These are phyloP conservation scores for Aspergillus olivimuriae DNA, from an alignment of 495 filamentous ascomycete genomes.

Conservation along the genomic window DNA sequence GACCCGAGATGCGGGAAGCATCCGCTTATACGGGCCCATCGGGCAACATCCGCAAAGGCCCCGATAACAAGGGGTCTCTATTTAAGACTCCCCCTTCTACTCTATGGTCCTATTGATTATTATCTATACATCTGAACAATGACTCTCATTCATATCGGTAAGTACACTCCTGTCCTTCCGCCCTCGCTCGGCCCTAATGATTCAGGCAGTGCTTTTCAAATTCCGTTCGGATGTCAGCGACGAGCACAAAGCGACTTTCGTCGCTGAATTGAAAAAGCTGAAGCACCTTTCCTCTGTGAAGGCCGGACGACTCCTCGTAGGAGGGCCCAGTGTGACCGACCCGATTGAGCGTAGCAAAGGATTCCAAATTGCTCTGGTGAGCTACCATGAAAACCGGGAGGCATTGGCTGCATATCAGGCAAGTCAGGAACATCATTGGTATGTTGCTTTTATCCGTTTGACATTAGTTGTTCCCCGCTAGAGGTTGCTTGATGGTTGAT, in stretches of 20 bases:
- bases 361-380: constrained; percentile 39
- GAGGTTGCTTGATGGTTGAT: not conserved
- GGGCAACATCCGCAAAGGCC: too few relatives aligned
- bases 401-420: constrained; percentile 42
- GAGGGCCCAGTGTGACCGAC: constrained; percentile 39
- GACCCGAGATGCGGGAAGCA: too few relatives aligned
- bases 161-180: not conserved
- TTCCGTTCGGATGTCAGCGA: constrained; percentile 29
- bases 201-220: constrained; percentile 42
- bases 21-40: too few relatives aligned
- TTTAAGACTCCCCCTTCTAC: too few relatives aligned
- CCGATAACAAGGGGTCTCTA: too few relatives aligned
- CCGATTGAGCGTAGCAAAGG: constrained; percentile 42
- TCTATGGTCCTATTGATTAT: not conserved
- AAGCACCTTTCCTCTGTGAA: constrained; percentile 35
- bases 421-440: constrained; percentile 42
- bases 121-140: constrained; percentile 13
- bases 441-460: constrained; percentile 8
- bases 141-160: constrained; percentile 33
- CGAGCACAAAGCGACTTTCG: constrained; percentile 31
- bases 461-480: too few relatives aligned
- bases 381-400: constrained; percentile 35
- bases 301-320: constrained; percentile 34
- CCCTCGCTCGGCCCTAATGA: not conserved
- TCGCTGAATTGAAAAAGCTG: constrained; percentile 37